Evolutionary conservation across 2,329 filamentous ascomycete genomes (phyloP).

Genomic region (Neurospora sp.): DNA sequence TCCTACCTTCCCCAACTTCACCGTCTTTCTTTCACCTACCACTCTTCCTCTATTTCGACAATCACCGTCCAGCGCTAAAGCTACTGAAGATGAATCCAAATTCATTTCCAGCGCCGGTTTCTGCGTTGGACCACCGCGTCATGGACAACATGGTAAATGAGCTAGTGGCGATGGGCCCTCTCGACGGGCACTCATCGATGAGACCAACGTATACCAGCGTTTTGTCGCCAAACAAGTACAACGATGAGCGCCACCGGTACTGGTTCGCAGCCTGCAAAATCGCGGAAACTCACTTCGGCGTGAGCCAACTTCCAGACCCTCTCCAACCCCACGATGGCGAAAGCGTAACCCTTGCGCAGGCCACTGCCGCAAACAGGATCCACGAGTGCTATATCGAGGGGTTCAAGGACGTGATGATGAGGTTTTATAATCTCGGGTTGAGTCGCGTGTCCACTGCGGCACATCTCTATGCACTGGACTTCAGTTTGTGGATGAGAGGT

Average conservation of each 20-base stretch:
- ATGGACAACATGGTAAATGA: not conserved
- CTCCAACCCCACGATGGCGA: not conserved
- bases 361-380: not conserved
- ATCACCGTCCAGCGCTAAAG: too few species aligned
- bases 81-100: too few species aligned
- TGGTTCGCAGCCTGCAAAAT: not conserved
- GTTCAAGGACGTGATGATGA: not conserved
- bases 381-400: not conserved
- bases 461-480: not conserved
- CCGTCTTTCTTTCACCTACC: too few species aligned
- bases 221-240: not conserved
- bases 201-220: not conserved
- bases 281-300: not conserved
- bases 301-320: not conserved
- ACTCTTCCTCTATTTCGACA: too few species aligned
- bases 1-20: too few species aligned
- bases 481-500: not conserved
- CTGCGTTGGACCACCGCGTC: not conserved
- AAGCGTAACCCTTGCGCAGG: not conserved
- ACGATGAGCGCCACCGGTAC: not conserved
- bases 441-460: not conserved
- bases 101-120: not conserved
- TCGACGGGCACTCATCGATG: too few species aligned
- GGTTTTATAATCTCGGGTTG: not conserved
- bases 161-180: not conserved